Conservation (phyloP, 495 filamentous ascomycete species). For the Aspergillus bridgeri region DNA sequence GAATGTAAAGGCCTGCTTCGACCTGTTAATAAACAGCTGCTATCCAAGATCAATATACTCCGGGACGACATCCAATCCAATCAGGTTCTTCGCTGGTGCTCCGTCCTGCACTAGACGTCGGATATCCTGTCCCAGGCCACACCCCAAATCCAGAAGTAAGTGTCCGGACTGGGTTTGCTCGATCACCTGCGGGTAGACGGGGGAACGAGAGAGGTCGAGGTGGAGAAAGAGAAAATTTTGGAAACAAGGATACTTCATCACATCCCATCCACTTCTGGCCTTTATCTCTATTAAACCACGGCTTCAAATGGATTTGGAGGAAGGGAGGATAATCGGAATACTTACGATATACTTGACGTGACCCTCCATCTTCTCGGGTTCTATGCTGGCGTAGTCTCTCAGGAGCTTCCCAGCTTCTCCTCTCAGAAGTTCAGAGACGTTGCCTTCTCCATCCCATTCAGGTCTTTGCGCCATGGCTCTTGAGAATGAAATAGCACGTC, state of each 20-base stretch:
- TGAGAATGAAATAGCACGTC: no score
- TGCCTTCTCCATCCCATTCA: no score
- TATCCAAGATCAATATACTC: slow-evolving; percentile 26
- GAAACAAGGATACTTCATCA: slow-evolving; percentile 34
- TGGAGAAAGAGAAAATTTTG: slow-evolving; percentile 38
- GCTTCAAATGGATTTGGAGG: no score
- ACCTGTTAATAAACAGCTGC: slow-evolving; percentile 30
- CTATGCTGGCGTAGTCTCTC: no score
- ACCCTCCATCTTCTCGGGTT: no score
- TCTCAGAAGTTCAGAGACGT: no score
- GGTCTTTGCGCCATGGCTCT: no score
- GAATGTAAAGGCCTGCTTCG: slow-evolving; percentile 16
- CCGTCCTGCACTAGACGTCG: slow-evolving; percentile 30
- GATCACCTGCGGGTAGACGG: slow-evolving; percentile 20
- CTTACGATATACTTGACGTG: no score
- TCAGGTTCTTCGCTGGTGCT: slow-evolving; percentile 21
- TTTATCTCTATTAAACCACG: background rate
- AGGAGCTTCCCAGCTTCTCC: no score
- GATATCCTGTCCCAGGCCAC: slow-evolving; percentile 34
- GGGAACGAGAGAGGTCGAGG: slow-evolving; percentile 22
- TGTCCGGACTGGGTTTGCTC: slow-evolving; percentile 13
- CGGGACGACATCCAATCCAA: slow-evolving; percentile 23
- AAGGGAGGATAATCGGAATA: no score
- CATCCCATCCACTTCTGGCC: background rate
- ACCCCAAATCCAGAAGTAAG: slow-evolving; percentile 35